Evolutionary conservation across 2,329 filamentous ascomycete species (phyloP).

Genomic region (Berkeleyomyces basicola): DNA sequence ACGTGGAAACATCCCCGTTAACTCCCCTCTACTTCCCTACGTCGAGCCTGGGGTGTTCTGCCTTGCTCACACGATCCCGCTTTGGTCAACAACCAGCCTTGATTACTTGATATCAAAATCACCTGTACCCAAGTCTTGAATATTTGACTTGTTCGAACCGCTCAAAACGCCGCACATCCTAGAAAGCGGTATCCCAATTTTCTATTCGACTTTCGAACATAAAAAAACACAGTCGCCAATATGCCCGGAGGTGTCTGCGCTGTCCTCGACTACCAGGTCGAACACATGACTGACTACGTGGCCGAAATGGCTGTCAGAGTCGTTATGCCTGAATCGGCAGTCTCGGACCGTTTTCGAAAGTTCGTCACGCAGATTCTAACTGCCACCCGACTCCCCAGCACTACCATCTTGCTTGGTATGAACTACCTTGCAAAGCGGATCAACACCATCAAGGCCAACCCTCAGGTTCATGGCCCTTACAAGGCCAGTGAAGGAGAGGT

Average conservation of each 20-base stretch:
- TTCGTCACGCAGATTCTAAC: constrained; percentile 84
- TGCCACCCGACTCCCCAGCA: constrained; percentile 76
- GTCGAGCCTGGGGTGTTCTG: neutral
- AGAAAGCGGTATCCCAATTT: neutral
- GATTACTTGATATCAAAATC: neutral
- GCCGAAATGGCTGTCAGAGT: constrained; percentile 63
- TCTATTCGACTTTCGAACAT: neutral
- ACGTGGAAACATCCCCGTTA: neutral
- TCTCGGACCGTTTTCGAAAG: constrained; percentile 67
- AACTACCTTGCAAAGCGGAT: constrained; percentile 77
- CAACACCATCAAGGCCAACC: constrained; percentile 45
- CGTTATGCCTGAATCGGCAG: constrained; percentile 33
- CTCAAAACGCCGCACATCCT: neutral
- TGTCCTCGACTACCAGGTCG: constrained; percentile 92
- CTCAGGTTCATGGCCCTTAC: constrained; percentile 30
- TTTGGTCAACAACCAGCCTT: neutral
- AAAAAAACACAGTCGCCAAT: constrained; percentile 23
- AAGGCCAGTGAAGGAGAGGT: constrained; percentile 52
- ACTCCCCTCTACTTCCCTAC: neutral
- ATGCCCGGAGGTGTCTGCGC: constrained; percentile 76
- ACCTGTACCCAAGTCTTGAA: neutral
- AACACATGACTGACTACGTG: constrained; percentile 89
- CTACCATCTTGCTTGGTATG: constrained; percentile 78
- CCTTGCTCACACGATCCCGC: neutral
- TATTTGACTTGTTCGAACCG: neutral